Percentiles rank a stretch among this genome's conserved stretches.
Evolutionary conservation across 164 flowering plant genomes (phyloP).

Genomic region (Vitis amurensis): DNA sequence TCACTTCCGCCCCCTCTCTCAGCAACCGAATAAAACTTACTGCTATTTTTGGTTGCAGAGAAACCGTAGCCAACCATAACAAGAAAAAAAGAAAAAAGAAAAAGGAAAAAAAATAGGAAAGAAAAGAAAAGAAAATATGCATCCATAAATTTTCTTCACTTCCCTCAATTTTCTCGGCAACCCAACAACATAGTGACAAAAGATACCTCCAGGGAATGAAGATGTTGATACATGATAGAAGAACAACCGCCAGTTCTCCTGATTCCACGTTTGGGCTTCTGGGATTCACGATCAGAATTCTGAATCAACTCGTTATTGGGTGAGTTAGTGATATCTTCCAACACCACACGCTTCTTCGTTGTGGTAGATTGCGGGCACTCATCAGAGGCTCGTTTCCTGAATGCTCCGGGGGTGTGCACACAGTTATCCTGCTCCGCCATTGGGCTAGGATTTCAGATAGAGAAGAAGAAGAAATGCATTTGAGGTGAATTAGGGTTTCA

Average conservation of each 20-base stretch:
- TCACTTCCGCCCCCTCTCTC: no score
- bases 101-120: neutral
- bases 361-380: slow-evolving; percentile 2
- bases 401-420: slow-evolving; percentile 32
- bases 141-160: neutral
- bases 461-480: neutral
- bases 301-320: slow-evolving; percentile 5
- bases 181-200: no score
- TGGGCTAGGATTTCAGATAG: neutral
- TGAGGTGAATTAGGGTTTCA: no score
- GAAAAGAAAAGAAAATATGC: neutral
- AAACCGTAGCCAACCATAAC: neutral
- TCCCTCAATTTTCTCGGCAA: no score
- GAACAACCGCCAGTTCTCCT: slow-evolving; percentile 16
- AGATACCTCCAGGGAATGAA: slow-evolving; percentile 58
- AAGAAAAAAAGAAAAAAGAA: neutral
- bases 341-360: slow-evolving; percentile 41
- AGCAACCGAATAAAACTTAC: neutral
- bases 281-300: slow-evolving; percentile 5
- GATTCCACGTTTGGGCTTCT: slow-evolving; percentile 13
- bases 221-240: slow-evolving; percentile 41
- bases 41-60: no score
- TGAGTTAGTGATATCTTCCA: slow-evolving; percentile 53
- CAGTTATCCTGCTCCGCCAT: slow-evolving; percentile 39
- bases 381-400: slow-evolving; percentile 39